Conservation (phyloP, 2,329 filamentous ascomycete species). For the Calcarisporium arbuscula region DNA sequence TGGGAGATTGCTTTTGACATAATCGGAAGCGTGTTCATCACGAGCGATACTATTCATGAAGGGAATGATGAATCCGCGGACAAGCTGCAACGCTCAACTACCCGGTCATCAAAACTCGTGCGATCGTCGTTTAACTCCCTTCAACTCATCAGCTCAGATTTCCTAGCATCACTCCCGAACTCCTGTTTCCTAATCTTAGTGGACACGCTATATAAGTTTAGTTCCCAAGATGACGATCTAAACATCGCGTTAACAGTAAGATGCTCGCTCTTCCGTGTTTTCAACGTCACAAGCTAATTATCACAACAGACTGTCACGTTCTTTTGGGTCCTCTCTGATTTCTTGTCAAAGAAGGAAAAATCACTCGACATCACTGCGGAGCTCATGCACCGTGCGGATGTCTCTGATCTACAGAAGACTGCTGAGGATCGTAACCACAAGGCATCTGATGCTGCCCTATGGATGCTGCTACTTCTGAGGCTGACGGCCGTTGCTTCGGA, state of each 20-base stretch:
- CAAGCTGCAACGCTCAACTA: conserved; percentile 34
- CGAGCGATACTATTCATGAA: conserved; percentile 27
- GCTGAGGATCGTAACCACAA: conserved; percentile 53
- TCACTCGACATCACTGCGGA: conserved; percentile 52
- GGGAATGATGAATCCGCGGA: conserved; percentile 18
- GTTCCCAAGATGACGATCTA: conserved; percentile 81
- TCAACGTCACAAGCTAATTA: not conserved
- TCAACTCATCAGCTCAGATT: conserved; percentile 92
- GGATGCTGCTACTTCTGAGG: conserved; percentile 69
- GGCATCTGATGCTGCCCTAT: conserved; percentile 64
- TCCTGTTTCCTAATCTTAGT: conserved; percentile 72
- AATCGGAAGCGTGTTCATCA: conserved; percentile 72
- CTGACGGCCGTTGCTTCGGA: conserved; percentile 67
- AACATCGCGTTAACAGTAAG: conserved; percentile 88
- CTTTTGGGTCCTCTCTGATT: conserved; percentile 93
- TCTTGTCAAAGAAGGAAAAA: conserved; percentile 58
- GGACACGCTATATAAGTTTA: conserved; percentile 84
- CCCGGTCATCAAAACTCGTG: conserved; percentile 67
- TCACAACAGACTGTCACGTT: conserved; percentile 71
- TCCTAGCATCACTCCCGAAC: conserved; percentile 66
- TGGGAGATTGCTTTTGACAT: conserved; percentile 86
- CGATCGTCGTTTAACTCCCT: conserved; percentile 82
- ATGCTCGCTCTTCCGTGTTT: not conserved
- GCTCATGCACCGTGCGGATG: conserved; percentile 45
- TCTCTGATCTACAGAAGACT: conserved; percentile 46